Evolutionary conservation across 768 basidiomycete species (phyloP), one percentile per base, ranked within the genome.

Genomic region (Pulveroboletus sp.): DNA sequence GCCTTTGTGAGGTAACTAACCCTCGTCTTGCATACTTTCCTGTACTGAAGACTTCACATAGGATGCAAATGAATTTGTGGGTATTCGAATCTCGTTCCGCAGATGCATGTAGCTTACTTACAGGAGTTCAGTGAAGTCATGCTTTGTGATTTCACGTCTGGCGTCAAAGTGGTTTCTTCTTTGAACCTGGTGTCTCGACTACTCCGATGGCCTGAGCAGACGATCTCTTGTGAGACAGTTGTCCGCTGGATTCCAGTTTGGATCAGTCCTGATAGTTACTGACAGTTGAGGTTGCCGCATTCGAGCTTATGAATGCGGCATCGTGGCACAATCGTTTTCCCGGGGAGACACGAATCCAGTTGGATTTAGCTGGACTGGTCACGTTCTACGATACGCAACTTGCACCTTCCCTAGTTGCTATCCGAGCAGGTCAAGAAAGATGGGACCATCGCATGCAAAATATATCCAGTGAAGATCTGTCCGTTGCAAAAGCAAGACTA

Each of bases 41-140:
- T 12, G 3, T 14, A 15, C 33, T 38, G 26, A 43, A 72, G 67
- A 51, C 2, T 21, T 21, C 21, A 27, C 24, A 14, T 28, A 76
- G 42, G 17, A 43, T 77, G 76, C 71, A 77, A 68, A 31, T 43
- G 42, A 70, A 75, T 51, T 77, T 80, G 76, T 77, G 54, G 57
- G 75, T 62, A 21, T 27, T 26, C 17, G n/a, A 24, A 28, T 35
- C 10, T 17, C 12, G 8, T 39, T 12, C 27, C 18, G 8, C 27
- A 8, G 17, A 12, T 27, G 7, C 18, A 33, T n/a, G 9, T 0
- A 31, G 17, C 5, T 32, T n/a, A 24, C 30, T 32, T 3, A 38
- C 2, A 15, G 6, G 9, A 6, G 3, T 26, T 11, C 39, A 77
- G 76, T 50, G 78, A 79, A 58, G 60, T 78, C 14, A 76, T 78